Evolutionary conservation across 1,284 basidiomycete species (phyloP).

Genomic region (Tilletia caries): DNA sequence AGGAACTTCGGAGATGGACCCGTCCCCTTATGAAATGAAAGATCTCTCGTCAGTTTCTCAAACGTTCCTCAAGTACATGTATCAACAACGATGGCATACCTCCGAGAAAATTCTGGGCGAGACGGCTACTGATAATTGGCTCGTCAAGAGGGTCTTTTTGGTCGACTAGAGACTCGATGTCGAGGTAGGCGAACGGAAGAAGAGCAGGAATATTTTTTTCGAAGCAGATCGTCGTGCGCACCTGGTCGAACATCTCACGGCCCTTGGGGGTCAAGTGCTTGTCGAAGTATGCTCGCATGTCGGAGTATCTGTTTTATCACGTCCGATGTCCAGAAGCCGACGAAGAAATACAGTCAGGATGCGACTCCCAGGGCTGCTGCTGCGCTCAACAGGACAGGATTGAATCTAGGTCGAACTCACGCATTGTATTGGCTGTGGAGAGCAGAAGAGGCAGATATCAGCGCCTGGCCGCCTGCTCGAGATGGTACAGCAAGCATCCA

Average conservation of each 20-base stretch:
- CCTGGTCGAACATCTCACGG: background rate
- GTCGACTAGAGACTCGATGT: background rate
- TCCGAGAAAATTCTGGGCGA: background rate
- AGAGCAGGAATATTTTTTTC: background rate
- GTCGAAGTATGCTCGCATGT: background rate
- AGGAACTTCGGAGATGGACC: background rate
- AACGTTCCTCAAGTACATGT: background rate
- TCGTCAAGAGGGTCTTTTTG: background rate
- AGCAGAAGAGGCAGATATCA: too few relatives aligned
- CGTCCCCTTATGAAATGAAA: background rate
- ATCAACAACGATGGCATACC: background rate
- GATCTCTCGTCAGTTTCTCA: background rate
- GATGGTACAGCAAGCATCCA: too few relatives aligned
- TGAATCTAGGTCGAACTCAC: too few relatives aligned
- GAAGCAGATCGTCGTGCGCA: background rate
- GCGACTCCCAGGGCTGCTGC: background rate
- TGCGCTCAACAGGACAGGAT: background rate
- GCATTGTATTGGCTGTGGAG: background rate
- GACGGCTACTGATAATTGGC: background rate
- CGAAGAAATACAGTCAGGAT: too few relatives aligned
- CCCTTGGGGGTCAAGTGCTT: background rate
- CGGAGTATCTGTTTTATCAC: background rate
- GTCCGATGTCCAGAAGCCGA: background rate
- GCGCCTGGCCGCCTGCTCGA: too few relatives aligned
- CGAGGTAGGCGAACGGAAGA: conserved; percentile 2